phyloP scores from a whole-genome alignment of 495 filamentous ascomycete genomes.

The Aspergillus nanangensis region DNA sequence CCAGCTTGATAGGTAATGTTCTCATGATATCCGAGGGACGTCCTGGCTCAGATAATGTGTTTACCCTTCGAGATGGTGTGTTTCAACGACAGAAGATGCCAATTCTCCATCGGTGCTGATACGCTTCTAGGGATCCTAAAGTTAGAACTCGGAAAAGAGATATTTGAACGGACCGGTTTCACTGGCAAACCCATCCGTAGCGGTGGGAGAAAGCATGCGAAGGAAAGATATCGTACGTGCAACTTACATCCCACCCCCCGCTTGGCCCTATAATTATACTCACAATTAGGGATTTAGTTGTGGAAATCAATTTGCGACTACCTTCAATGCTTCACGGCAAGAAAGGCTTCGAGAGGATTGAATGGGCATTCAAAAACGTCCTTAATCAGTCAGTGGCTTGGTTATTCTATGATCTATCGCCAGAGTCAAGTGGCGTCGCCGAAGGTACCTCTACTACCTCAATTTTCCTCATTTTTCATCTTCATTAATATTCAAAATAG shows the following conservation, averaged over 20 bases:
- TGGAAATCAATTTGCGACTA: constrained; percentile 75
- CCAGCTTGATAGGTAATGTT: constrained; percentile 83
- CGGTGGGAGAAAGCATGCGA: constrained; percentile 55
- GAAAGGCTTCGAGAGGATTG: constrained; percentile 81
- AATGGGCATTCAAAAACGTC: constrained; percentile 82
- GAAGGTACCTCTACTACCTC: constrained; percentile 24
- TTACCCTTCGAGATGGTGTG: constrained; percentile 66
- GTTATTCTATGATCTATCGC: constrained; percentile 69
- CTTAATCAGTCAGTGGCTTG: constrained; percentile 68
- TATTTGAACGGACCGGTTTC: constrained; percentile 81
- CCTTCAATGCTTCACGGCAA: constrained; percentile 87
- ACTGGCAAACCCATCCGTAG: constrained; percentile 65
- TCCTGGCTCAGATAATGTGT: constrained; percentile 74
- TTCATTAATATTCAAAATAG: constrained; percentile 8
- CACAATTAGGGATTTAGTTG: constrained; percentile 42
- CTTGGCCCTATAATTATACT: neutral
- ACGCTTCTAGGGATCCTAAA: constrained; percentile 56
- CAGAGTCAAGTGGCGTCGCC: constrained; percentile 13
- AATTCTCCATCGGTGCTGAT: too few species aligned
- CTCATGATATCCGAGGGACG: constrained; percentile 89
- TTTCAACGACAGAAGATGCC: neutral
- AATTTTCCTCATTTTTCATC: neutral
- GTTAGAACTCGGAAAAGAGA: constrained; percentile 76
- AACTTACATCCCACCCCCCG: neutral
- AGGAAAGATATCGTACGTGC: constrained; percentile 51